Base-by-base conservation (phyloP, 768 basidiomycete genomes). In the Lepiota venenata region DNA sequence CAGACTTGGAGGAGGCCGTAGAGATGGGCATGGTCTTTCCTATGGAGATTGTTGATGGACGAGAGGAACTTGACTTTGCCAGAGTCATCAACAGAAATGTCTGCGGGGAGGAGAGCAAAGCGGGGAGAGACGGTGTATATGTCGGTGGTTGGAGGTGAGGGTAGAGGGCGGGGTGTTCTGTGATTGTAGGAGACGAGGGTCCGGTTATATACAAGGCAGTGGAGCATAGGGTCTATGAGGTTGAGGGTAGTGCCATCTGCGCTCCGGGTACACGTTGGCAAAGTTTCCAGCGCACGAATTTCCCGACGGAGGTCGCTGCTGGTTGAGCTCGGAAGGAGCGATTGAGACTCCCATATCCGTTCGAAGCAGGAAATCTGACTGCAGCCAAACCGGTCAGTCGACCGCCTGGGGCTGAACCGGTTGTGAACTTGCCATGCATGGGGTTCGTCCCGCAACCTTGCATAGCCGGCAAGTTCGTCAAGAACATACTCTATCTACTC, bases 341-440 rank as follows among this genome's bases (percentile, higher is more conserved):
- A 27, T 32, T 66, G 61, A 0, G 73, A 71, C 58, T 80, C 74
- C 79, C 79, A 82, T 18, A 82, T 77, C 16, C 81, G 74, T 46
- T 81, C 79, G 56, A 79, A 81, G 58, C 76, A 79, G n/a, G 81
- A 80, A 5, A 80, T 71, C 61, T 81, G 72, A 58, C 81, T 82
- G 52, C 40, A 21, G 25, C 2, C 4, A 56, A 20, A 29, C 3
- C 32, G 8, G 15, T 48, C 42, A 59, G 21, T n/a, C n/a, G n/a
- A n/a, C n/a, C n/a, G n/a, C n/a, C n/a, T n/a, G n/a, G n/a, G n/a
- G n/a, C n/a, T 44, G 50, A 5, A 46, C 4, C 22, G 27, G 36
- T 25, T 11, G 22, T 40, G 14, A 49, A 46, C 68, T 56, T 68
- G 71, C 80, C 78, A 79, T 44, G 57, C 29, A 44, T 68, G 62